Base-by-base conservation (phyloP, 495 filamentous ascomycete genomes). In the Aspergillus avenaceus region DNA sequence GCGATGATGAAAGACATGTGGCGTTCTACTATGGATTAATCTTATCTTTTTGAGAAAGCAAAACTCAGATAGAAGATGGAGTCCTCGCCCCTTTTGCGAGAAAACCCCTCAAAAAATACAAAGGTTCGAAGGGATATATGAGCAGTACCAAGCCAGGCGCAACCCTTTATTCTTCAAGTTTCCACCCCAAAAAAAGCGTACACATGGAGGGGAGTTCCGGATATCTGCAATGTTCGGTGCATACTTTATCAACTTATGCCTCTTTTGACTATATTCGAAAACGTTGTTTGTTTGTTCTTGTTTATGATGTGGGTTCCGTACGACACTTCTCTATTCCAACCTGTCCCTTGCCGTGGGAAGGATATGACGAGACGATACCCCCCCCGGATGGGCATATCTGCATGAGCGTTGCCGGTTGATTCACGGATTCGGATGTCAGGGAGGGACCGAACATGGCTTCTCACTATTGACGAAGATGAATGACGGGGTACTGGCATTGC, bases 41-140 rank as follows among this genome's bases (percentile, higher is more conserved):
- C 69, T 65, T 26, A 52, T 54, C 47, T 49, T 58, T 61, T 58
- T 58, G 75, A 70, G 66, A n/a, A 65, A 75, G 69, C 67, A 70
- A 36, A 74, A 53, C 52, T 46, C 80, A 83, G 84, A 86, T 85
- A 87, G 80, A 86, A 83, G 84, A 86, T 84, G 84, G 84, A 83
- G 65, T 76, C 74, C 75, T 72, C 60, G 51, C 53, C 61, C 57
- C 45, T 29, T n/a, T 58, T 65, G 51, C 58, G 50, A 58, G 53
- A 49, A 58, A 58, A 47, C 32, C 43, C 52, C 45, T 47, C 34
- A 47, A 54, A 54, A 70, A 64, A 61, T 54, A 78, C 80, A 76
- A 70, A 73, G 67, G 63, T 72, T 70, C 74, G 50, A 56, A 67
- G 65, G 66, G 60, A 65, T 58, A n/a, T n/a, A 60, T 56, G 43